Conservation (phyloP, 192 early-diverging fungal species). For the Coemansia sp. region DNA sequence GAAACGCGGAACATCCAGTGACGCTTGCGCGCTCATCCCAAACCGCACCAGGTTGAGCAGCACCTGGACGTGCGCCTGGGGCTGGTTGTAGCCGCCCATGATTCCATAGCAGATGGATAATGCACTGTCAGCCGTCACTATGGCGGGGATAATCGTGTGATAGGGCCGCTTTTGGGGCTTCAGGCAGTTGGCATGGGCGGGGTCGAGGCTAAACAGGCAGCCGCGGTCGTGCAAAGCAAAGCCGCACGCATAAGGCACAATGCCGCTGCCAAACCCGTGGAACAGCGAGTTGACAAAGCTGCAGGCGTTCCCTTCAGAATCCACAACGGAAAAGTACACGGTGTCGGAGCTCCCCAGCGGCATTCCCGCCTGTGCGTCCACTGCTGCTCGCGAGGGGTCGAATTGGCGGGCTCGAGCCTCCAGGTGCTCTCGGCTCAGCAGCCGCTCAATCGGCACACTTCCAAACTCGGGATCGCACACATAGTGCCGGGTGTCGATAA, state of each 20-base stretch:
- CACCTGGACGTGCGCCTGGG: slow-evolving; percentile 82
- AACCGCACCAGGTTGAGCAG: slow-evolving; percentile 64
- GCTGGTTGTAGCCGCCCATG: slow-evolving; percentile 81
- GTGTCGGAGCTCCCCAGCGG: slow-evolving; percentile 68
- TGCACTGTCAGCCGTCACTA: slow-evolving; percentile 53
- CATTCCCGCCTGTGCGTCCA: slow-evolving; percentile 55
- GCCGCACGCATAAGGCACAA: slow-evolving; percentile 59
- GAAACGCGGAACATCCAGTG: slow-evolving; percentile 68
- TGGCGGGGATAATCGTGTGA: slow-evolving; percentile 77
- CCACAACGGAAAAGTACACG: slow-evolving; percentile 73
- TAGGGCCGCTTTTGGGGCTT: slow-evolving; percentile 69
- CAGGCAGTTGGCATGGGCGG: slow-evolving; percentile 62
- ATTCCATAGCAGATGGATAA: slow-evolving; percentile 32
- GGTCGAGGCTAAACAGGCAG: slow-evolving; percentile 61
- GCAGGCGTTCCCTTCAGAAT: slow-evolving; percentile 77
- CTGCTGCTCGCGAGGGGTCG: slow-evolving; percentile 51
- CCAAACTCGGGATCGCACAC: slow-evolving; percentile 64
- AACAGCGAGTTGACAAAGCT: slow-evolving; percentile 69
- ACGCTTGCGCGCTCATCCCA: slow-evolving; percentile 59
- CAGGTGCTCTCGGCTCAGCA: slow-evolving; percentile 61
- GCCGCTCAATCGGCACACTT: slow-evolving; percentile 47
- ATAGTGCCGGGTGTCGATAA: slow-evolving; percentile 68
- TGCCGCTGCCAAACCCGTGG: slow-evolving; percentile 51
- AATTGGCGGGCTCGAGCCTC: slow-evolving; percentile 56
- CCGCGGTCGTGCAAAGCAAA: slow-evolving; percentile 72